Conservation (phyloP, 1,284 basidiomycete genomes). For the Volvariella volvacea region DNA sequence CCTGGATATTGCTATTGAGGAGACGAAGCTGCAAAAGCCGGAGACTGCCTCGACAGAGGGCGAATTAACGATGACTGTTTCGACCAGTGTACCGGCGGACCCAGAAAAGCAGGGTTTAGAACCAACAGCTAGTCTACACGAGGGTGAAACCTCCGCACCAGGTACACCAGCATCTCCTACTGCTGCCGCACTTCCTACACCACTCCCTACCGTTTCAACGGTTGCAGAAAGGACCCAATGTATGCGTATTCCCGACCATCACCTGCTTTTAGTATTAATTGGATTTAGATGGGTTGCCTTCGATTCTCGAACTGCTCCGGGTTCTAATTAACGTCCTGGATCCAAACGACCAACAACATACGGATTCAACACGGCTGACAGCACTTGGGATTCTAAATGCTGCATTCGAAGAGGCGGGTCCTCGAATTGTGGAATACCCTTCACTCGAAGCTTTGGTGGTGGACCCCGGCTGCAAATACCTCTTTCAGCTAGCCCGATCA, state of each 20-base stretch:
- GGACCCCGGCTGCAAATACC: conserved; percentile 92
- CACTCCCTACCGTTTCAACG: neutral
- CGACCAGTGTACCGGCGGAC: conserved; percentile 19
- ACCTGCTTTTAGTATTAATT: too few species aligned
- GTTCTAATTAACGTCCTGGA: conserved; percentile 95
- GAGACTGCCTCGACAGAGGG: conserved; percentile 45
- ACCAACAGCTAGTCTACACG: conserved; percentile 11
- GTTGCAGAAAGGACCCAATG: neutral
- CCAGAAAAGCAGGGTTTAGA: conserved; percentile 8
- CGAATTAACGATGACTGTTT: conserved; percentile 58
- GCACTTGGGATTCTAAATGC: conserved; percentile 85
- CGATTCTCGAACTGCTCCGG: conserved; percentile 88
- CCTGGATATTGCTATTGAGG: conserved; percentile 62
- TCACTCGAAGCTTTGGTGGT: conserved; percentile 69
- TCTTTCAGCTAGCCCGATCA: conserved; percentile 91
- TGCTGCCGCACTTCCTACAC: neutral
- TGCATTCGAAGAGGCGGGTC: conserved; percentile 84
- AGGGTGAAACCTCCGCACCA: conserved; percentile 9
- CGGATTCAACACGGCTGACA: conserved; percentile 91
- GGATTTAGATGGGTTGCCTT: conserved; percentile 78
- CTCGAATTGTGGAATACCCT: conserved; percentile 68
- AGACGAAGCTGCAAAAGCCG: conserved; percentile 45
- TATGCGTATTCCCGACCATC: neutral
- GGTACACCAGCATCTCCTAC: neutral
- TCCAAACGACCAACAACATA: conserved; percentile 91